Conservation (phyloP, 2,329 filamentous ascomycete genomes). For the Hypoxylon sp. region DNA sequence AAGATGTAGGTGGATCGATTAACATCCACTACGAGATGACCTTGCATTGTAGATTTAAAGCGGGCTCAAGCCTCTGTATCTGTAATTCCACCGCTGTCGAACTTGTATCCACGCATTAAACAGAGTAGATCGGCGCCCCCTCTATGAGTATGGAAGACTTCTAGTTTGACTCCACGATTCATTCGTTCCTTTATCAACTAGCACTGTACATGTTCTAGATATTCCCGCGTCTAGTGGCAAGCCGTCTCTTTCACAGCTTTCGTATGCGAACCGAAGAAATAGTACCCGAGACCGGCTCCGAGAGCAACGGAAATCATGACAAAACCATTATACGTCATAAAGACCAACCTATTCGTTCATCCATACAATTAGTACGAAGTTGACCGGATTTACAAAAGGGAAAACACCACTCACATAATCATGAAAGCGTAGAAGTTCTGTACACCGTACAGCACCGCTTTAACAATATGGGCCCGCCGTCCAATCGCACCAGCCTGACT, state of each 20-base stretch:
- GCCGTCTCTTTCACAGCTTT: constrained; percentile 87
- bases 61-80: constrained; percentile 42
- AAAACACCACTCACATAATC: constrained; percentile 84
- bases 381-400: neutral
- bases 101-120: constrained; percentile 4
- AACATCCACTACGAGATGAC: constrained; percentile 4
- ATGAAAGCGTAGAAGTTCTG: constrained; percentile 99
- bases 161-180: constrained; percentile 6
- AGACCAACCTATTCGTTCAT: constrained; percentile 79
- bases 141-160: constrained; percentile 3
- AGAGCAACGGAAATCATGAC: constrained; percentile 93
- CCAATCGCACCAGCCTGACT: constrained; percentile 70
- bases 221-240: constrained; percentile 77
- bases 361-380: constrained; percentile 17
- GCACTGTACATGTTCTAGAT: neutral
- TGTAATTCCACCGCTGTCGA: constrained; percentile 13
- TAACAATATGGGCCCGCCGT: constrained; percentile 80
- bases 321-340: constrained; percentile 99
- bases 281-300: constrained; percentile 90
- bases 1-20: constrained; percentile 57
- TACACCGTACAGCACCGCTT: constrained; percentile 86
- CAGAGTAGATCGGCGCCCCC: constrained; percentile 9
- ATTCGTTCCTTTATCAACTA: neutral
- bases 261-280: constrained; percentile 81
- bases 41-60: constrained; percentile 42